Conservation (phyloP, 2,329 filamentous ascomycete species). For the Chrysoporthe cubensis region DNA sequence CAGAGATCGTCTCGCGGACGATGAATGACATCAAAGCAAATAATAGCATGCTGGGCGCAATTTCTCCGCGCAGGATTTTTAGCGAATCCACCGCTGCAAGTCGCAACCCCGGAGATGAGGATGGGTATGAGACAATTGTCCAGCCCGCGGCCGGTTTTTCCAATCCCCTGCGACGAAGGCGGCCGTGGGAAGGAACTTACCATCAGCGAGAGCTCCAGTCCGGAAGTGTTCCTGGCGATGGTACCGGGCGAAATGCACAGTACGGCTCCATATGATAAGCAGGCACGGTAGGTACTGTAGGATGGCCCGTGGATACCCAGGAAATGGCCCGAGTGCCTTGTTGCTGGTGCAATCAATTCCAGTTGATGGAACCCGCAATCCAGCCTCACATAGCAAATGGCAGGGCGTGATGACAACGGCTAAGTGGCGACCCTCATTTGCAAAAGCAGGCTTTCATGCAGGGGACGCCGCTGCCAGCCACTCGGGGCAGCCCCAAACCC, state of each 20-base stretch:
- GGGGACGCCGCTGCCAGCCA: slow-evolving; percentile 21
- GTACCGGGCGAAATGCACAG: not conserved
- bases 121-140: slow-evolving; percentile 16
- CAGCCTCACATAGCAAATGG: slow-evolving; percentile 27
- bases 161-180: not conserved
- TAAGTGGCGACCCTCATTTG: slow-evolving; percentile 28
- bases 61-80: slow-evolving; percentile 23
- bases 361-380: slow-evolving; percentile 16
- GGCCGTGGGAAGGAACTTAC: not conserved
- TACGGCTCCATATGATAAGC: not conserved
- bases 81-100: slow-evolving; percentile 14
- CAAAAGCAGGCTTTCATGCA: slow-evolving; percentile 23
- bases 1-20: not conserved
- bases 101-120: slow-evolving; percentile 26
- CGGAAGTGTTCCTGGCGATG: slow-evolving; percentile 2
- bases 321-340: slow-evolving; percentile 21
- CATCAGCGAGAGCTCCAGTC: not conserved
- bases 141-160: slow-evolving; percentile 11
- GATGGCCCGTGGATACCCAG: slow-evolving; percentile 14
- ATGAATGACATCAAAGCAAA: slow-evolving; percentile 28
- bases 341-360: slow-evolving; percentile 10
- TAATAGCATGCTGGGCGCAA: slow-evolving; percentile 20
- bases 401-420: slow-evolving; percentile 9
- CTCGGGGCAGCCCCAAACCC: slow-evolving; percentile 24
- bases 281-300: not conserved